phyloP scores from a whole-genome alignment of 208 protist species.

The Perkinsela sp. region DNA sequence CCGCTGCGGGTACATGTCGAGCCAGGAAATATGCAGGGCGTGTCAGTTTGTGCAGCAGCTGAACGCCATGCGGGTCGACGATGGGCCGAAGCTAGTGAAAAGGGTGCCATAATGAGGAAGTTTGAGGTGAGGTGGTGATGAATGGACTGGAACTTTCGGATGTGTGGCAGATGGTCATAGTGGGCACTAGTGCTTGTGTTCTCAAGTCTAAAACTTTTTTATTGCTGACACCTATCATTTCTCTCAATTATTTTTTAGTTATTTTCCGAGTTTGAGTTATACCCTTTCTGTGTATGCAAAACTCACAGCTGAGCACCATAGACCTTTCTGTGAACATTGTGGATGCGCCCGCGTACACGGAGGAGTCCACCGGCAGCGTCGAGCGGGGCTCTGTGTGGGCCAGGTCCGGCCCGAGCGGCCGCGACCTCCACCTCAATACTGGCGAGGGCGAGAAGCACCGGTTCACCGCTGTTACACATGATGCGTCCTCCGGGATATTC shows the following conservation, averaged over 20 bases:
- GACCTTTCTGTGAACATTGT: neutral
- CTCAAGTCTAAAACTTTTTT: no score
- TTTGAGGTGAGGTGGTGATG: no score
- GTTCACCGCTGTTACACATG: neutral
- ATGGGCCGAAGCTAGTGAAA: no score
- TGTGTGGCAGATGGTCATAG: no score
- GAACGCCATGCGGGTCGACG: no score
- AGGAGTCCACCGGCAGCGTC: neutral
- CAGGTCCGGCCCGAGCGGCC: neutral
- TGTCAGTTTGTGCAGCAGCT: conserved; percentile 70
- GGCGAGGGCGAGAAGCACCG: neutral
- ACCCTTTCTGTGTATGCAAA: no score
- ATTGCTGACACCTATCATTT: no score
- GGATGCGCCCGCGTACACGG: neutral
- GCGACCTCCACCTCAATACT: neutral
- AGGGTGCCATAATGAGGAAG: no score
- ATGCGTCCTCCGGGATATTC: neutral
- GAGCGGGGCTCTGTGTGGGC: neutral
- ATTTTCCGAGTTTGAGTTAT: no score
- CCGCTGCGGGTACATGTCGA: conserved; percentile 65
- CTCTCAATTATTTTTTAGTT: no score
- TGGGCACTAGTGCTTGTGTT: no score
- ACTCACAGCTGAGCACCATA: neutral
- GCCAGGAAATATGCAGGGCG: conserved; percentile 61
- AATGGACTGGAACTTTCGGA: no score